Evolutionary conservation across 495 filamentous ascomycete genomes (phyloP).

Genomic region (Daldinia childiae): DNA sequence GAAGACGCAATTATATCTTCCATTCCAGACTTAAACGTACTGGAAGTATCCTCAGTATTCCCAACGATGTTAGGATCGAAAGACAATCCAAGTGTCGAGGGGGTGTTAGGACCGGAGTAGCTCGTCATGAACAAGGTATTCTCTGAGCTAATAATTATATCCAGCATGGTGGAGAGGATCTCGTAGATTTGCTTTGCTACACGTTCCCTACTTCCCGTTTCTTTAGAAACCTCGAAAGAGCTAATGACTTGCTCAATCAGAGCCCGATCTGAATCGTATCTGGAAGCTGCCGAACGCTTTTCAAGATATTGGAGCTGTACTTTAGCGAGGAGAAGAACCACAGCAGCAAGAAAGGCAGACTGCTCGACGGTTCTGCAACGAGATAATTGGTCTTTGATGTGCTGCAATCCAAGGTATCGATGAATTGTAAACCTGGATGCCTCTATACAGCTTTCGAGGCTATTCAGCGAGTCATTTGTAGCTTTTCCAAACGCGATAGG

Average conservation of each 20-base stretch:
- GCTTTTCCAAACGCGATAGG: slow-evolving; percentile 2
- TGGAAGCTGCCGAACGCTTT: background rate
- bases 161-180: background rate
- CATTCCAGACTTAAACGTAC: background rate
- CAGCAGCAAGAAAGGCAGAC: background rate
- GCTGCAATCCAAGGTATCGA: background rate
- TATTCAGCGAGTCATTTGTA: background rate
- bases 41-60: background rate
- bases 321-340: background rate
- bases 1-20: background rate
- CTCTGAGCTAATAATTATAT: background rate
- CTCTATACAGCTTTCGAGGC: slow-evolving; percentile 1
- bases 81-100: background rate
- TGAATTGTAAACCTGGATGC: background rate
- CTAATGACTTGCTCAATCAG: background rate
- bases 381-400: background rate
- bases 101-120: background rate
- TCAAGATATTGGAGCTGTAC: background rate
- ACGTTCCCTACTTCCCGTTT: background rate
- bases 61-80: background rate
- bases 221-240: background rate
- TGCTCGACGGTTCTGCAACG: background rate
- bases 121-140: background rate
- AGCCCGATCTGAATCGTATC: background rate
- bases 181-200: background rate